A percentile compares a stretch with the other conserved stretches of the same genome.
Evolutionary conservation across 2,329 filamentous ascomycete genomes (phyloP).

Genomic region (Aspergillus spinulosporus): DNA sequence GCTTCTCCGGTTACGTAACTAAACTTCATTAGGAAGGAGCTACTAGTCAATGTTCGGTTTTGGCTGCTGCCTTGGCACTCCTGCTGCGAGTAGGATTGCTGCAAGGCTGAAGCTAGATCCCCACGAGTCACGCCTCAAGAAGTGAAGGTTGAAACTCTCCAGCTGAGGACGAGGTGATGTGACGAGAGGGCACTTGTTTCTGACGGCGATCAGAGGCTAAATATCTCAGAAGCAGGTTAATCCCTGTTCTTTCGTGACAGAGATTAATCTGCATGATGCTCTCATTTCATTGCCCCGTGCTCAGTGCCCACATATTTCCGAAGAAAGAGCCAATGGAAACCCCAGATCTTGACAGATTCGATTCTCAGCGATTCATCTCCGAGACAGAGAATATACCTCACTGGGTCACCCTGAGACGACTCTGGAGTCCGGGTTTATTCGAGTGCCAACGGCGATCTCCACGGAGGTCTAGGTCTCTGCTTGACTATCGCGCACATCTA

Average conservation of each 20-base stretch:
- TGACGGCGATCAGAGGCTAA: constrained; percentile 6
- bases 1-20: constrained; percentile 4
- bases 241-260: constrained; percentile 9
- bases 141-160: background rate
- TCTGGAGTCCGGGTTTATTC: background rate
- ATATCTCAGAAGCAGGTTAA: constrained; percentile 7
- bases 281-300: background rate
- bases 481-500: background rate
- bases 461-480: background rate
- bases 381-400: background rate
- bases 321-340: background rate
- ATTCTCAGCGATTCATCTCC: background rate
- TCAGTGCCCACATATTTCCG: background rate
- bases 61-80: constrained; percentile 9
- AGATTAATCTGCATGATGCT: constrained; percentile 1
- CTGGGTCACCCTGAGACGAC: background rate
- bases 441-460: background rate
- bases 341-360: background rate
- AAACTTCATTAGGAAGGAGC: constrained; percentile 11
- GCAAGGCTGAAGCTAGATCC: background rate
- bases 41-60: constrained; percentile 1
- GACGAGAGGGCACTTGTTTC: constrained; percentile 8
- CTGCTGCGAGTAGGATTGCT: background rate
- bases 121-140: background rate
- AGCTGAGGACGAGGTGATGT: background rate